Percentiles rank a stretch among this genome's conserved stretches.
Conservation (phyloP, 768 basidiomycete species). For the Lentinula edodes region DNA sequence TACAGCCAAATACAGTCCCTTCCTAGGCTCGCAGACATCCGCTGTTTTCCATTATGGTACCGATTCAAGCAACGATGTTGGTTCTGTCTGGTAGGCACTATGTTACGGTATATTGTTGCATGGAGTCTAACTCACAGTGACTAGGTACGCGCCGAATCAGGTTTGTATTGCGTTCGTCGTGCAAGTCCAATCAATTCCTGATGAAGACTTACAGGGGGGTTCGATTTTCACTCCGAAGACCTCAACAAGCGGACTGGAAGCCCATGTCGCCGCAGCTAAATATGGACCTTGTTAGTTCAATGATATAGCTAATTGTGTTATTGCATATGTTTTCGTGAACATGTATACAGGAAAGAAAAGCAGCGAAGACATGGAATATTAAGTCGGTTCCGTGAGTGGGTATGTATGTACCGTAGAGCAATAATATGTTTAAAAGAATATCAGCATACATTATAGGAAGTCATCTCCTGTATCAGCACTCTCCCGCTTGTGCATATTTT, state of each 20-base stretch:
- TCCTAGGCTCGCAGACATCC: conserved; percentile 33
- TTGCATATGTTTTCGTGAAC: background rate
- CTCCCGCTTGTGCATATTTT: conserved; percentile 35
- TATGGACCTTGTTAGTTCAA: conserved; percentile 30
- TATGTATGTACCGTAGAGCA: background rate
- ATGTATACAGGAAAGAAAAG: background rate
- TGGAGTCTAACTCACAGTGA: background rate
- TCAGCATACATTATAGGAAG: background rate
- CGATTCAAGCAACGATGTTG: conserved; percentile 32
- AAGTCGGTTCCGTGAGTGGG: background rate
- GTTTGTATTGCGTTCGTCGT: conserved; percentile 12
- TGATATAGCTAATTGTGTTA: background rate
- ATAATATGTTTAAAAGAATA: background rate
- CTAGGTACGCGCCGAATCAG: conserved; percentile 27
- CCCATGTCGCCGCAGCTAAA: conserved; percentile 37
- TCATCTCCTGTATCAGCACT: conserved; percentile 29
- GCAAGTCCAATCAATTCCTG: background rate
- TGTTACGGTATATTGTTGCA: background rate
- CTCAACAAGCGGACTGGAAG: conserved; percentile 36
- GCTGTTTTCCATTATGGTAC: conserved; percentile 41
- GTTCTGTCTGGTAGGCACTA: conserved; percentile 35
- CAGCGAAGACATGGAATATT: background rate
- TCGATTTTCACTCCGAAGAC: conserved; percentile 41
- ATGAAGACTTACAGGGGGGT: conserved; percentile 23
- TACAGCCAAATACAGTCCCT: conserved; percentile 35